These are phyloP conservation scores for Amanita exitialis DNA, from an alignment of 768 basidiomycete species.

Conservation along the genomic window DNA sequence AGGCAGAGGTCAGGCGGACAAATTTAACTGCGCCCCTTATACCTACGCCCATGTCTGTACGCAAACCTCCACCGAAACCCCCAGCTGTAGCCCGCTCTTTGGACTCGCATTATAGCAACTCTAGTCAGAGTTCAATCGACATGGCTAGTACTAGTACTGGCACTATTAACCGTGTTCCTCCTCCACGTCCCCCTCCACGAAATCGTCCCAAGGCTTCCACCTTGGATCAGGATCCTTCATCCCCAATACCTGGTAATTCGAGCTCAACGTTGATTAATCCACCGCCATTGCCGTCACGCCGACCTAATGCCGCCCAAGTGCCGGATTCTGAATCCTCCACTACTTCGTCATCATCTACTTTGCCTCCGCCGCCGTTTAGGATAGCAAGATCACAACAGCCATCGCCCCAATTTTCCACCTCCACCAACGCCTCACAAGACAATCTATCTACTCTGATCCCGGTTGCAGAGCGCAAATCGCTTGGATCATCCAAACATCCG, in stretches of 20 bases:
- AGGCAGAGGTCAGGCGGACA: constrained; percentile 8
- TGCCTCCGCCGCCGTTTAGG: background rate
- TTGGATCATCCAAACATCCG: constrained; percentile 36
- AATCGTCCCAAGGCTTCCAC: constrained; percentile 8
- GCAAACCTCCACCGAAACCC: constrained; percentile 8
- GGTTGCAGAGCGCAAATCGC: constrained; percentile 26
- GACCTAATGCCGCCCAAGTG: background rate
- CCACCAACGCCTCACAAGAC: background rate
- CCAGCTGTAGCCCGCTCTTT: constrained; percentile 7
- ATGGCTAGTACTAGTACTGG: constrained; percentile 6
- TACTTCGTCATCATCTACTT: background rate
- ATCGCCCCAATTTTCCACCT: background rate
- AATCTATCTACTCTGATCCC: background rate
- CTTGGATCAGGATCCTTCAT: background rate
- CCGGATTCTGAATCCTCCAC: background rate
- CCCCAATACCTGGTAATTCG: constrained; percentile 13
- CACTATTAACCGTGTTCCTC: constrained; percentile 15
- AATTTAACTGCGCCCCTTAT: constrained; percentile 10
- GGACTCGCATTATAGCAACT: constrained; percentile 20
- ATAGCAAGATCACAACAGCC: background rate
- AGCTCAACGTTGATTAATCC: constrained; percentile 10
- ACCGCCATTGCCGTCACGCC: constrained; percentile 12
- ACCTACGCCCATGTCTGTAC: constrained; percentile 11
- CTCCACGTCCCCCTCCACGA: constrained; percentile 19
- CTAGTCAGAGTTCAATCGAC: constrained; percentile 30